Base-by-base conservation (phyloP, 164 flowering plant genomes). In the Dillenia turbinata region DNA sequence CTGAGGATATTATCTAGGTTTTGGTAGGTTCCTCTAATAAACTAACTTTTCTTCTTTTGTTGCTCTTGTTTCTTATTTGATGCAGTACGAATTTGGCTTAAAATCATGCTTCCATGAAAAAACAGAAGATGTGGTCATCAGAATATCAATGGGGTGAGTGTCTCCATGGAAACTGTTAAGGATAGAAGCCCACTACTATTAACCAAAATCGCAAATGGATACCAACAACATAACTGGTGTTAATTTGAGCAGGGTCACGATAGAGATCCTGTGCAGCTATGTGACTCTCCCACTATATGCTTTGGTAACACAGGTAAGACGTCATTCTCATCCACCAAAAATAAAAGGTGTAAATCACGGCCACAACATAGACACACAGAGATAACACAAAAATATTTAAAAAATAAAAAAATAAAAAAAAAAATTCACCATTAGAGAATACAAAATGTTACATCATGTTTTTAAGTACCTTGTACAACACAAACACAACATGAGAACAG, bases 231-330 rank as follows among this genome's bases (percentile, higher is more conserved):
- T 4, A 33, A 33, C 40, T 33, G 40, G 40, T 33, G 40, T 33
- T 33, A 33, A 33, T 33, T 6, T 11, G 52, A 47, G 26, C 79
- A 86, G 91, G 79, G 49, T 79, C 33, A 49, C 83, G 50, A 69
- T 81, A 15, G 87, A 83, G 64, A 62, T 84, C 44, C 75, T 83
- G 0, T 86, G 91, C 71, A 86, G 97, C 71, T 92, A 92, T 19
- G 90, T 89, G 3, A 92, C 96, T 55, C 85, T 92, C 40, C 97
- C 97, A 22, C 88, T 85, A 2, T 89, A 92, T 59, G 97, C 97
- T 11, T 76, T 92, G 1, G 97, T 92, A 1, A 84, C 90, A 63
- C 97, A 91, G 86, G 97, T 86, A 56, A 61, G 48, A 43, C 40
- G 3, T 26, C 5, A 26, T 26, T 26, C 33, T 26, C 33, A 26